A percentile compares a stretch with the other conserved stretches of the same genome.
These are phyloP conservation scores for Pugionium cornutum DNA, from an alignment of 345 rosid species.

Conservation along the genomic window DNA sequence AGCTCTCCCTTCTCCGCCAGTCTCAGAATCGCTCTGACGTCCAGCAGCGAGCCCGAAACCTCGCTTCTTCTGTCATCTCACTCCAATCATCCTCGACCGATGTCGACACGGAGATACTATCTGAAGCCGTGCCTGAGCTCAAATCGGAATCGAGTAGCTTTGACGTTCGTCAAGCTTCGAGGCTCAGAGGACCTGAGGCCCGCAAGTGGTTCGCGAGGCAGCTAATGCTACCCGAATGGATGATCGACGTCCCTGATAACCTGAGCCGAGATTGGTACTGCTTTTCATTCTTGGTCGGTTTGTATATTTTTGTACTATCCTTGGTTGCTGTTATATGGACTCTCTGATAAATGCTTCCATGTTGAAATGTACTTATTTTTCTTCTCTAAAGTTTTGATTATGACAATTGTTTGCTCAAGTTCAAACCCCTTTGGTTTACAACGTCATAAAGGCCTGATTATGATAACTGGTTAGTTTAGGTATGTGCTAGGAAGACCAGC, in stretches of 20 bases:
- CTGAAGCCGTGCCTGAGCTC: conserved; percentile 37
- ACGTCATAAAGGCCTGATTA: not conserved
- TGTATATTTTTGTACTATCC: not conserved
- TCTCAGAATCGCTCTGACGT: conserved; percentile 77
- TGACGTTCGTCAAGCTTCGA: conserved; percentile 67
- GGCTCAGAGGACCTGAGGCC: conserved; percentile 67
- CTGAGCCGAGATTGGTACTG: conserved; percentile 68
- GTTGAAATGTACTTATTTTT: not conserved
- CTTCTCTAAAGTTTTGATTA: too few relatives aligned
- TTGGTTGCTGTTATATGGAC: not conserved
- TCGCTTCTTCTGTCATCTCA: conserved; percentile 73
- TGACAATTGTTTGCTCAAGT: not conserved
- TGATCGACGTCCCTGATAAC: conserved; percentile 87
- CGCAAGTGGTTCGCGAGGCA: conserved; percentile 88
- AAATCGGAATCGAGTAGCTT: conserved; percentile 50
- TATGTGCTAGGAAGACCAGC: conserved; percentile 82
- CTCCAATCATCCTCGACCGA: conserved; percentile 48
- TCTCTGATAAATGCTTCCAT: not conserved
- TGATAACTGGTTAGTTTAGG: conserved; percentile 41
- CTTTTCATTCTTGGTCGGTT: not conserved
- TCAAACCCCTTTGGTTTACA: not conserved
- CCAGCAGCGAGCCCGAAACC: conserved; percentile 79
- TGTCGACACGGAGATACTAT: conserved; percentile 43
- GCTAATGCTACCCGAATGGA: conserved; percentile 95
- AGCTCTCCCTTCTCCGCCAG: conserved; percentile 76